A percentile compares a stretch with the other conserved stretches of the same genome.
Evolutionary conservation across 257 asterid species (phyloP).

Genomic region (Cinchona pubescens): DNA sequence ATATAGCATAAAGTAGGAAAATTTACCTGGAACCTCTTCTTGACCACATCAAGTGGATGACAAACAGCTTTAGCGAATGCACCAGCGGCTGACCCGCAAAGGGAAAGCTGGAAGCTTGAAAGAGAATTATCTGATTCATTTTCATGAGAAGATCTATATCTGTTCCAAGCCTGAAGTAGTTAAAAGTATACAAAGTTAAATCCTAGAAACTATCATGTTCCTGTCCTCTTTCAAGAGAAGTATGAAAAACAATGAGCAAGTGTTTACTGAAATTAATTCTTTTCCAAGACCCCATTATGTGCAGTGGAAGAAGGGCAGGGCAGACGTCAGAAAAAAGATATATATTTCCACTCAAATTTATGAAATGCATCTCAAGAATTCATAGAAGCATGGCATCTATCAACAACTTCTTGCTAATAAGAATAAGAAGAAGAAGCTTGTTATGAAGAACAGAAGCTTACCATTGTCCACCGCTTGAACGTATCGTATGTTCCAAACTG

Average conservation of each 20-base stretch:
- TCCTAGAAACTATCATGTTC: neutral
- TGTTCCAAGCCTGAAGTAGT: slow-evolving; percentile 66
- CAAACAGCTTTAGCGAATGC: slow-evolving; percentile 81
- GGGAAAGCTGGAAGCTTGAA: slow-evolving; percentile 81
- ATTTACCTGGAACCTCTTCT: slow-evolving; percentile 94
- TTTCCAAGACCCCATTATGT: neutral
- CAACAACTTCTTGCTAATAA: neutral
- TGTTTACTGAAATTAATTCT: neutral
- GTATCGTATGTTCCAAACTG: slow-evolving; percentile 95
- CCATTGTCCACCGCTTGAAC: slow-evolving; percentile 87
- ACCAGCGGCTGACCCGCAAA: slow-evolving; percentile 88
- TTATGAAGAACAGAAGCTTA: slow-evolving; percentile 20
- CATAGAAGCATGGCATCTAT: neutral
- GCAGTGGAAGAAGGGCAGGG: neutral
- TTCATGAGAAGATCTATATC: slow-evolving; percentile 31
- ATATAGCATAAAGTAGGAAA: neutral
- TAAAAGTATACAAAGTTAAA: slow-evolving; percentile 1
- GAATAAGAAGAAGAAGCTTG: neutral
- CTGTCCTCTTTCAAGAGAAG: neutral
- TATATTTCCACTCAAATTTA: neutral
- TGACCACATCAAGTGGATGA: slow-evolving; percentile 95
- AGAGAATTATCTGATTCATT: slow-evolving; percentile 31
- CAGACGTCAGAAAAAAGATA: neutral
- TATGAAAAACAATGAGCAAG: neutral
- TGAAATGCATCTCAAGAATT: neutral